Base-by-base conservation (phyloP, 371 early-diverging fungal species). In the Syncephalastrum sp. region DNA sequence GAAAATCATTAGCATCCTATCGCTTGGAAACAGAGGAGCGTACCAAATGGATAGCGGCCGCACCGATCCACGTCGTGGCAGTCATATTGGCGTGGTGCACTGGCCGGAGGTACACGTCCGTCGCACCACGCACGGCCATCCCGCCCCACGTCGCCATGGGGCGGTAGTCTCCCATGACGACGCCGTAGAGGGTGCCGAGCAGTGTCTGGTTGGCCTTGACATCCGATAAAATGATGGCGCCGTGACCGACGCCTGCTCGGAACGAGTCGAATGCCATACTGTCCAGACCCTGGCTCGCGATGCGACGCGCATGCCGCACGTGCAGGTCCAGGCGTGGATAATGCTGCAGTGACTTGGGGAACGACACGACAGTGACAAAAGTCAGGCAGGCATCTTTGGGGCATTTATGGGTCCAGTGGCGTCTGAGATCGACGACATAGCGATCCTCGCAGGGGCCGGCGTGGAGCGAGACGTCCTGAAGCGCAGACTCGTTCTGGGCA, bases 171-270 rank as follows among this genome's bases (percentile, higher is more conserved):
- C 65, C 65, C 14, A 53, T 47, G 23, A 65, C 57, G 8, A 49
- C 27, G 41, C 65, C 65, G 38, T 56, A 53, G 41, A 65, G 42
- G 2, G 57, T 42, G 14, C 49, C 65, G n/a, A 65, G 29, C 5
- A 33, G 4, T 29, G 57, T 52, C 1, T 56, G 49, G 15, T 65
- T 44, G 13, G 57, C 65, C 43, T 47, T 52, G 42, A 65, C 17
- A 21, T 56, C 57, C 42, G 50, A 44, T 10, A 65, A 65, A n/a
- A 48, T 33, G 25, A 65, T 55, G 3, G 42, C 49, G 10, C 60
- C 65, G n/a, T 64, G 54, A 10, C 61, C 58, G 17, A 59, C 47
- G 29, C 57, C 57, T n/a, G 61, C 56, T 41, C 27, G 33, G 21
- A 57, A 56, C 24, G 24, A 44, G 21, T 23, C 47, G 23, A 60